phyloP scores from a whole-genome alignment of 441 rosid species.

The Erodium texanum region DNA sequence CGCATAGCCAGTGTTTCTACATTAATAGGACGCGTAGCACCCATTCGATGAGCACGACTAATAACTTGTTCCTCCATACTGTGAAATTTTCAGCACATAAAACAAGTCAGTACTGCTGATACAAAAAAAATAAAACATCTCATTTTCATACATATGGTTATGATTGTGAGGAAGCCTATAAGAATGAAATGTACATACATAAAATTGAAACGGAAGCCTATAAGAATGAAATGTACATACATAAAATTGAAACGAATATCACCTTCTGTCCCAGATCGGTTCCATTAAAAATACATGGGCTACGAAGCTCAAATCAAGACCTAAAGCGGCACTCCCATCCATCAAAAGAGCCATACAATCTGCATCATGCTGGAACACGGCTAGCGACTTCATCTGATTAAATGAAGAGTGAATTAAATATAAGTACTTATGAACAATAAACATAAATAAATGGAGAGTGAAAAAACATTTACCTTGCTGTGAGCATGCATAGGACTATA shows the following conservation, averaged over 20 bases:
- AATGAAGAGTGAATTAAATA: conserved; percentile 1
- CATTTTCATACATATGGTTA: background rate
- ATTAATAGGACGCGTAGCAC: conserved; percentile 79
- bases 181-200: background rate
- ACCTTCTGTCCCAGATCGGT: conserved; percentile 99
- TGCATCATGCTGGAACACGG: conserved; percentile 58
- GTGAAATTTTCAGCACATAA: conserved; percentile 19
- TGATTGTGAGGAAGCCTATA: background rate
- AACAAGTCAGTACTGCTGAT: conserved; percentile 5
- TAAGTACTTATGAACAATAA: background rate
- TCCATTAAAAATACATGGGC: conserved; percentile 84
- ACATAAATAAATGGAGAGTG: background rate
- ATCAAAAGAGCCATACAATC: conserved; percentile 81
- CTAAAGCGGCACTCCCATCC: conserved; percentile 97
- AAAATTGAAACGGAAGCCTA: background rate
- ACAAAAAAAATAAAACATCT: too few species aligned
- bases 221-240: background rate
- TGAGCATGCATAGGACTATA: conserved; percentile 79
- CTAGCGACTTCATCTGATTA: conserved; percentile 64
- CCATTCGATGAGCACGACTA: conserved; percentile 98
- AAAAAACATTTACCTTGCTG: conserved; percentile 52
- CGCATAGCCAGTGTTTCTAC: conserved; percentile 89
- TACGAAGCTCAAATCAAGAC: conserved; percentile 96
- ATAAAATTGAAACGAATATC: background rate
- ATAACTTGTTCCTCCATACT: conserved; percentile 99